phyloP scores from a whole-genome alignment of 2,329 filamentous ascomycete species.

The Aspergillus hortae region DNA sequence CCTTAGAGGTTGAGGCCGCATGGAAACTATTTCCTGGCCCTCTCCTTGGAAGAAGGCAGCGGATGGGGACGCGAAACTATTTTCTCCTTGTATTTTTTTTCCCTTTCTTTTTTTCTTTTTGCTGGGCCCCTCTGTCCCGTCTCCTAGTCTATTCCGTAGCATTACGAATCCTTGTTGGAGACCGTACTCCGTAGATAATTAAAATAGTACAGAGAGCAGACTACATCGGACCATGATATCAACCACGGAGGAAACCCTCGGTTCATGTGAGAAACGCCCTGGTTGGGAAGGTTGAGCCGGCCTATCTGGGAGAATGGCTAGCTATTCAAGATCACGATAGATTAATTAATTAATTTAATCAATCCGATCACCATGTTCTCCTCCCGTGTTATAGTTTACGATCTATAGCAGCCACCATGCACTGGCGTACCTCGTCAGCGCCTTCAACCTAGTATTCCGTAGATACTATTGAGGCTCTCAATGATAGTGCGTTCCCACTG shows the following conservation, averaged over 20 bases:
- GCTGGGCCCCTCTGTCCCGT: conserved; percentile 1
- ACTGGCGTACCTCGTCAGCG: too few species aligned
- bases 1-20: neutral
- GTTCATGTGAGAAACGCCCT: conserved; percentile 8
- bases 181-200: neutral
- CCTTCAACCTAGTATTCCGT: neutral
- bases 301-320: too few species aligned
- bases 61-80: neutral
- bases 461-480: neutral
- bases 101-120: neutral
- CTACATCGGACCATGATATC: neutral
- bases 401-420: neutral
- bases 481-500: neutral
- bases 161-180: conserved; percentile 5
- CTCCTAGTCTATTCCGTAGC: neutral
- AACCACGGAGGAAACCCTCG: conserved; percentile 1
- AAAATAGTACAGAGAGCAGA: conserved; percentile 3
- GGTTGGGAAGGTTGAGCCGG: neutral
- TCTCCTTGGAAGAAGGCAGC: neutral
- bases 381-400: neutral
- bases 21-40: neutral
- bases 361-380: neutral
- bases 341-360: neutral
- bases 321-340: too few species aligned
- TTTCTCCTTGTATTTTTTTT: neutral